Evolutionary conservation across 176 grass and related monocot species (phyloP), one percentile per base, ranked within the genome.

Genomic region (Ampelocalamus luodianensis): DNA sequence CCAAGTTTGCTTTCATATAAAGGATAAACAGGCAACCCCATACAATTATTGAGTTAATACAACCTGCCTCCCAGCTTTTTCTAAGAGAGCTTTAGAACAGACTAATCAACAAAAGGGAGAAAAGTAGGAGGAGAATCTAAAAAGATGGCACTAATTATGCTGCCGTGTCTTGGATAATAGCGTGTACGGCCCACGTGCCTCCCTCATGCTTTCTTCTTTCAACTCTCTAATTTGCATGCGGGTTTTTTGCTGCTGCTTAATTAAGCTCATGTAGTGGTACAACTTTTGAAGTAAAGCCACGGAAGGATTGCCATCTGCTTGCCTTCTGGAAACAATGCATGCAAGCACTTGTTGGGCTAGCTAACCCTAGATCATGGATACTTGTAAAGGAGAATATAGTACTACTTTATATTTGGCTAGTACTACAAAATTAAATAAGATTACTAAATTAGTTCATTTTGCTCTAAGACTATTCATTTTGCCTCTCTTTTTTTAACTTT

Each of bases 281-380:
- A 62, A 9, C 83, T 85, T 85, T 85, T 77, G n/a, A 39, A 22
- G 37, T 46, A 77, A 67, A 78, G 73, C 24, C 4, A 18, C 37
- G 54, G 48, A n/a, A 44, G 72, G 75, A 64, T 64, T 7, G 24
- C 29, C 1, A 29, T 29, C 29, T 29, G 29, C 74, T 58, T 61
- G 50, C 49, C 74, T 85, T 78, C 51, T 85, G 74, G 64, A 85
- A 85, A 14, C 2, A 37, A 68, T 58, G 63, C 27, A 65, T 29
- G 1, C 1, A 6, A 29, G 63, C 59, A 62, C 24, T 62, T 53
- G 50, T 29, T 29, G 29, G 50, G 11, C 59, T 26, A 62, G 23
- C 59, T 23, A 59, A 22, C 56, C 56, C 56, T 59, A 27, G 59
- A 62, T 62, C 59, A 27, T 27, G 59, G 59, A 62, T 62, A 62